Conservation (phyloP, 768 basidiomycete genomes). For the Collybia mongolica region DNA sequence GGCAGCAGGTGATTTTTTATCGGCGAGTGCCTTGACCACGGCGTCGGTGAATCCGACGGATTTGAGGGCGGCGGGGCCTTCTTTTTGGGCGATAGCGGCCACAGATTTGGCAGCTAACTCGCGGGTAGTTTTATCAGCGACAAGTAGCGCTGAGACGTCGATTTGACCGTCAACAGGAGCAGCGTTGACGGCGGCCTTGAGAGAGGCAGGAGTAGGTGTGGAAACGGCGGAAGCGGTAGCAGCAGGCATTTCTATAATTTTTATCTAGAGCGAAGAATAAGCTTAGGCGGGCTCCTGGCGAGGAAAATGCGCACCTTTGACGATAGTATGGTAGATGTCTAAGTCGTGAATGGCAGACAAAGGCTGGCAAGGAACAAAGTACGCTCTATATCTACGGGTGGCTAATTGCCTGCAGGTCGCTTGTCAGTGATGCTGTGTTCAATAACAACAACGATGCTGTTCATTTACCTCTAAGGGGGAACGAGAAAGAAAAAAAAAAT, state of each 20-base stretch:
- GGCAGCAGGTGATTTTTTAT: conserved; percentile 93
- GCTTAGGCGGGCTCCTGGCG: background rate
- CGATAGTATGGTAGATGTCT: conserved; percentile 35
- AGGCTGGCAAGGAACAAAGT: conserved; percentile 59
- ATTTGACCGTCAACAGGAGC: conserved; percentile 56
- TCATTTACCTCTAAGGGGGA: conserved; percentile 39
- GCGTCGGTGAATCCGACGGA: conserved; percentile 71
- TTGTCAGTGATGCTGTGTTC: conserved; percentile 6
- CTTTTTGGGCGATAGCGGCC: conserved; percentile 76
- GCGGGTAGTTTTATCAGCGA: conserved; percentile 81
- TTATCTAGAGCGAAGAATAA: conserved; percentile 35
- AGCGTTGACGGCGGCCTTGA: conserved; percentile 56
- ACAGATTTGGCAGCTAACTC: conserved; percentile 68
- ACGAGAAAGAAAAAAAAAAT: conserved; percentile 28
- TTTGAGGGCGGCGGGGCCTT: conserved; percentile 76
- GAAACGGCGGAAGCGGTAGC: conserved; percentile 63
- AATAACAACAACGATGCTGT: conserved; percentile 7
- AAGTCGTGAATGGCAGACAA: conserved; percentile 45
- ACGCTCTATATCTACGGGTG: conserved; percentile 59
- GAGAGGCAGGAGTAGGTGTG: conserved; percentile 62
- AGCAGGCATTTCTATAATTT: conserved; percentile 68
- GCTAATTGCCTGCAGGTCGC: conserved; percentile 27
- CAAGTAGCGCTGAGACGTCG: conserved; percentile 77
- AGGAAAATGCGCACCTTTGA: conserved; percentile 36
- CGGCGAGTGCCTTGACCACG: conserved; percentile 78